Evolutionary conservation across 2,329 filamentous ascomycete genomes (phyloP).

Genomic region (Seiridium unicorne): DNA sequence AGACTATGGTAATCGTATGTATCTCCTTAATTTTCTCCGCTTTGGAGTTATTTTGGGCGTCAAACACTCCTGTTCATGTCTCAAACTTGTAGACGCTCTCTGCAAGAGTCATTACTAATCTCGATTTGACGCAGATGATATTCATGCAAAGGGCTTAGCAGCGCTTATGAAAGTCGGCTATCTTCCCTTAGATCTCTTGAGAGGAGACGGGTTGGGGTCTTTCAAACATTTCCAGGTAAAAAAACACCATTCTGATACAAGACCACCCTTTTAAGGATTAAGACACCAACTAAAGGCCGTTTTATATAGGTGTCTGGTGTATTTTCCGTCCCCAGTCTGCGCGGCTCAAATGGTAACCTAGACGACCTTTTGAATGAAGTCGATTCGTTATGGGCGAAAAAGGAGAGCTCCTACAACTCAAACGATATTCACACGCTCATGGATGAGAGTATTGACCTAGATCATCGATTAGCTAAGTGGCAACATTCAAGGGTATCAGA

Average conservation of each 20-base stretch:
- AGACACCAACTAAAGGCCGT: neutral
- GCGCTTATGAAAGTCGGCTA: conserved; percentile 6
- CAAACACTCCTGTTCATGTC: no score
- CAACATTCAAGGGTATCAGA: conserved; percentile 8
- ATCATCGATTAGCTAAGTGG: conserved; percentile 11
- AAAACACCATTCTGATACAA: neutral
- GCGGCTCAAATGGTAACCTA: neutral
- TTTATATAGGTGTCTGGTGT: neutral
- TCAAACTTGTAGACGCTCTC: no score
- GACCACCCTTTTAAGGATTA: no score
- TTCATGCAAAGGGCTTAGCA: conserved; percentile 16
- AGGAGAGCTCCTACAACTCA: neutral
- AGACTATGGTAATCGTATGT: conserved; percentile 1
- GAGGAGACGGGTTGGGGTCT: no score
- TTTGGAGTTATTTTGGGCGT: no score
- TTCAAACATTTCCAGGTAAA: neutral
- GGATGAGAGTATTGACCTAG: neutral
- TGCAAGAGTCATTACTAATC: no score
- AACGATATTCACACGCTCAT: neutral
- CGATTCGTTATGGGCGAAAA: neutral
- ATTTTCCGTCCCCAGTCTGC: neutral
- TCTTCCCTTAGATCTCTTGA: neutral
- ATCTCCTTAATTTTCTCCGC: no score
- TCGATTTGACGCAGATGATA: conserved; percentile 5
- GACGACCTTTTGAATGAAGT: neutral